Percentiles rank a stretch among this genome's conserved stretches.
Conservation (phyloP, 1,284 basidiomycete genomes). For the Papiliotrema fonsecae region DNA sequence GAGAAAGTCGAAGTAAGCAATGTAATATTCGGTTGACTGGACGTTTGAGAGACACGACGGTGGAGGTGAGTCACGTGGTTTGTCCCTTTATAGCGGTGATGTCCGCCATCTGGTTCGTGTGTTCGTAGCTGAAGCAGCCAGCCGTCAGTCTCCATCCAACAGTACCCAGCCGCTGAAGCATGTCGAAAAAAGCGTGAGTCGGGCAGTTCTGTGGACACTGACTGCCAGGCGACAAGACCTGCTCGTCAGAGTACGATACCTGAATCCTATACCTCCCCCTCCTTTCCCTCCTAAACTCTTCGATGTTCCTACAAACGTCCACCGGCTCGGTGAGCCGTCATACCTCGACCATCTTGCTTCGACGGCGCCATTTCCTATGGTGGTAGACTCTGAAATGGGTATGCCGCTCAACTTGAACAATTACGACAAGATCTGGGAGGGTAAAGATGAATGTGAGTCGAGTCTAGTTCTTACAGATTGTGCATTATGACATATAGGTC, state of each 20-base stretch:
- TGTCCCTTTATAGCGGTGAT: too few relatives aligned
- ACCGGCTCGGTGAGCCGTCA: slow-evolving; percentile 74
- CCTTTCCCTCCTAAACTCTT: slow-evolving; percentile 92
- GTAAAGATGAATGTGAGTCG: slow-evolving; percentile 62
- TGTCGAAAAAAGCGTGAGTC: slow-evolving; percentile 34
- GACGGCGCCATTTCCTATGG: slow-evolving; percentile 79
- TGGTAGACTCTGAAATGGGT: slow-evolving; percentile 87
- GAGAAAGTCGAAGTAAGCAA: too few relatives aligned
- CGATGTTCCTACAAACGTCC: slow-evolving; percentile 75
- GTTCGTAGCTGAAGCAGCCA: too few relatives aligned
- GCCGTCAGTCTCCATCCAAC: not conserved
- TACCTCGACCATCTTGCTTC: slow-evolving; percentile 75
- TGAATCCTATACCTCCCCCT: slow-evolving; percentile 85
- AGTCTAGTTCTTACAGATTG: not conserved
- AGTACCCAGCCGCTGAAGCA: not conserved
- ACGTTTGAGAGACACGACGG: not conserved
- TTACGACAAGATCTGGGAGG: slow-evolving; percentile 78
- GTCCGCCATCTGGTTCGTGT: too few relatives aligned
- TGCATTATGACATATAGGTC: slow-evolving; percentile 52
- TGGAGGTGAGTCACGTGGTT: not conserved
- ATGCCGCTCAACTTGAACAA: slow-evolving; percentile 84
- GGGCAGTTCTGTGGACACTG: not conserved
- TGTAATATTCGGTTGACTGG: not conserved
- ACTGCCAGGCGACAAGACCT: slow-evolving; percentile 56
- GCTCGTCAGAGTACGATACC: slow-evolving; percentile 83